Evolutionary conservation across 768 basidiomycete species (phyloP), one percentile per base, ranked within the genome.

Genomic region (Pleurotus sapidus): DNA sequence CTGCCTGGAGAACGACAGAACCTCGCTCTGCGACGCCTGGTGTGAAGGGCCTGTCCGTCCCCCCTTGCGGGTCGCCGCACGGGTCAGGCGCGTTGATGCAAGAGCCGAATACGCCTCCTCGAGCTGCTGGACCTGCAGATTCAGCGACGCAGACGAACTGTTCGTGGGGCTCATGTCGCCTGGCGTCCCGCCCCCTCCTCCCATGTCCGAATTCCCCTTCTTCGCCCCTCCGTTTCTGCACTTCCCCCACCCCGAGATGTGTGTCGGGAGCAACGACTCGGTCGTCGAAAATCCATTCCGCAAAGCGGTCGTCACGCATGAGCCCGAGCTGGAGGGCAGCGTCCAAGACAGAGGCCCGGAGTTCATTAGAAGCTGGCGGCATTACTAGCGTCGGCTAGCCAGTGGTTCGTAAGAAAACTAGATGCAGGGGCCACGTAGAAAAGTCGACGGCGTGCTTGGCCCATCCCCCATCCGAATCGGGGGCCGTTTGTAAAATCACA

Each of bases 271-370:
- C n/a, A 12, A 54, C 42, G 11, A 20, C 45, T 34, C 25, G 62
- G 48, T 72, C 70, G 45, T 62, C 62, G 59, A 72, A 72, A 60
- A 72, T 68, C 70, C 72, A 74, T 38, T 68, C 62, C 20, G 68
- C 69, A 30, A 72, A 59, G 39, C 63, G 58, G 59, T 71, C 67
- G 9, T 65, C 61, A 56, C 72, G 69, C 9, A 74, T 63, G 1
- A 67, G 69, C 15, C 71, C 72, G 8, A 74, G 62, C 47, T 72
- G 67, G 34, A 69, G 58, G 39, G 70, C 71, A 54, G 64, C 68
- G 53, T 74, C 70, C 50, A 69, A 64, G 4, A 73, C 64, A 9
- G 72, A 73, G 11, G 70, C 68, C 12, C 71, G 67, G 23, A 71
- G 57, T 14, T 61, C 58, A 51, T 62, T 61, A 2, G 68, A 63